A percentile compares a stretch with the other conserved stretches of the same genome.
phyloP scores from a whole-genome alignment of 208 protist genomes.

The Leptomonas pyrrhocoris region DNA sequence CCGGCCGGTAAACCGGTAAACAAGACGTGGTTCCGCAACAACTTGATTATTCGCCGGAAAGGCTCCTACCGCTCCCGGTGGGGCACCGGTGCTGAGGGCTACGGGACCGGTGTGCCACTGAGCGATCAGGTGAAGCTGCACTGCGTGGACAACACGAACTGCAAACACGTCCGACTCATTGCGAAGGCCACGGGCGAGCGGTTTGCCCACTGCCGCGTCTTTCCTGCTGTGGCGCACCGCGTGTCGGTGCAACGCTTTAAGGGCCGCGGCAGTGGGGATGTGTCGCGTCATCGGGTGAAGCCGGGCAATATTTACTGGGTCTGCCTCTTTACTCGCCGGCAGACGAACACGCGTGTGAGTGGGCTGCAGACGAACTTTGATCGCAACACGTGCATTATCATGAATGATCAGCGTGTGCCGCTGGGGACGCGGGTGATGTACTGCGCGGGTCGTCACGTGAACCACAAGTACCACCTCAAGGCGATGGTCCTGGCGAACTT shows the following conservation, averaged over 20 bases:
- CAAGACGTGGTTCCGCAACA: constrained; percentile 87
- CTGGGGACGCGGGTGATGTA: constrained; percentile 92
- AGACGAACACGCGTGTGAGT: constrained; percentile 88
- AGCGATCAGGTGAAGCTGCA: constrained; percentile 91
- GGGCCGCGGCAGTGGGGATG: constrained; percentile 65
- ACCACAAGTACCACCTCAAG: constrained; percentile 92
- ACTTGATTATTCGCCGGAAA: constrained; percentile 87
- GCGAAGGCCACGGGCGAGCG: constrained; percentile 84
- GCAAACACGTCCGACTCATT: constrained; percentile 91
- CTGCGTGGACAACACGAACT: constrained; percentile 94
- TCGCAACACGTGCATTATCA: constrained; percentile 91
- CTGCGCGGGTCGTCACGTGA: constrained; percentile 91
- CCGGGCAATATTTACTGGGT: constrained; percentile 91
- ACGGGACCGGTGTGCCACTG: constrained; percentile 79
- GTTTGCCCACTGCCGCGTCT: constrained; percentile 89
- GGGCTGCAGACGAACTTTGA: constrained; percentile 92
- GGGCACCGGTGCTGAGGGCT: constrained; percentile 86
- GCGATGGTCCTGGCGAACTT: constrained; percentile 93
- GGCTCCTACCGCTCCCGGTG: constrained; percentile 85
- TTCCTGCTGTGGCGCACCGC: constrained; percentile 87
- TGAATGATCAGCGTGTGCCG: constrained; percentile 91
- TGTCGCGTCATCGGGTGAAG: constrained; percentile 76
- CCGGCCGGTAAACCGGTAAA: constrained; percentile 83
- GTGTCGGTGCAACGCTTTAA: constrained; percentile 91
- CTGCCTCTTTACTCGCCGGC: constrained; percentile 85